Base-by-base conservation (phyloP, 2,329 filamentous ascomycete species). In the Penicillium crustosum region DNA sequence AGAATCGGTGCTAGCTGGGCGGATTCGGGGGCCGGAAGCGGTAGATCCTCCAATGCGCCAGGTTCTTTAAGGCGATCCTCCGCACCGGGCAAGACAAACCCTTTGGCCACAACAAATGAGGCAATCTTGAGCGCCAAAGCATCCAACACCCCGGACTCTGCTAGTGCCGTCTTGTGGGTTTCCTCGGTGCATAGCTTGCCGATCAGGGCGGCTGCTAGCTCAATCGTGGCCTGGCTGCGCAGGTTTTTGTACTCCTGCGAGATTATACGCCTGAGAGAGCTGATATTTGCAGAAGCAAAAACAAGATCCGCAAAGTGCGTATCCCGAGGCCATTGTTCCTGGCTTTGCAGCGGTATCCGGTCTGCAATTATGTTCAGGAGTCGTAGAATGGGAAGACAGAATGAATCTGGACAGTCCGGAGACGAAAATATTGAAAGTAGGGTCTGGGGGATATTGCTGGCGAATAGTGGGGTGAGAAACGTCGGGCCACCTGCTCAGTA, bases 131-230 rank as follows among this genome's bases (percentile, higher is more conserved):
- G 82, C 27, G 91, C 89, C 29, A 97, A 81, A 13, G 88, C 84
- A 74, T 96, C 91, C 35, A 97, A 79, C 27, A 96, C 82, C 6
- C 90, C 90, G 12, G 81, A 82, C 38, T 87, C 87, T 12, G 90
- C 84, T 54, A 97, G 77, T n/a, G 83, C 78, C 60, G 85, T 83
- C 73, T 90, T 90, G 61, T 94, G 86, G 12, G 77, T 77, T 58
- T 92, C 87, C 60, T 89, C 85, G 19, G 79, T 81, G 69, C 91
- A 94, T n/a, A 84, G 78, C 63, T 82, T 83, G n/a, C 79, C 77
- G 38, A 88, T 78, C 38, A 88, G 75, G 17, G 71, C 68, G 17
- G 76, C 72, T 47, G 79, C 77, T 38, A 79, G 61, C 51, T 71
- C 73, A 58, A 75, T 75, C 41, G 73, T 61, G 70, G 79, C 81